These are phyloP conservation scores for Abrus pulchellus DNA, from an alignment of 306 rosid species.

Conservation along the genomic window DNA sequence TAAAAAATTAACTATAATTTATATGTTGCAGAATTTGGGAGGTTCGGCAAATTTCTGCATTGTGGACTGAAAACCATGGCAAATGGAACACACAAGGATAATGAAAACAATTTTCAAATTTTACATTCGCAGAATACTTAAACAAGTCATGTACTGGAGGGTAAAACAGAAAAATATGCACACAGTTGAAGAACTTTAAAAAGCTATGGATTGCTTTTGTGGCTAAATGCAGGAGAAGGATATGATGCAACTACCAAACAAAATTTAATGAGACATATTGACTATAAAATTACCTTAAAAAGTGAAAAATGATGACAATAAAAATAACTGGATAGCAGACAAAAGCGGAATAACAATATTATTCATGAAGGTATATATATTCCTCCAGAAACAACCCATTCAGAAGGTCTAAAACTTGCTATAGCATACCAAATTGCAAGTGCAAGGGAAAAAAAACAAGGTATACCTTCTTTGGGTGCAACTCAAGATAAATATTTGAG, in stretches of 20 bases:
- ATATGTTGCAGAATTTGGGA: background rate
- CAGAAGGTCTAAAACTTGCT: background rate
- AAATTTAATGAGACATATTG: background rate
- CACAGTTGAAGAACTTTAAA: background rate
- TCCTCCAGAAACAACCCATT: background rate
- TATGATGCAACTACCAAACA: conserved; percentile 3
- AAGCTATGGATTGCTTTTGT: background rate
- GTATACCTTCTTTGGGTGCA: conserved; percentile 92
- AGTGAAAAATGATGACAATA: background rate
- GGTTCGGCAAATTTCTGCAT: background rate
- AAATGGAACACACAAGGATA: conserved; percentile 6
- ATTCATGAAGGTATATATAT: background rate
- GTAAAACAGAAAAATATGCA: background rate
- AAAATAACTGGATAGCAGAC: background rate
- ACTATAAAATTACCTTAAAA: background rate
- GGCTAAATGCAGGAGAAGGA: background rate
- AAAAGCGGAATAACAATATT: conserved; percentile 5
- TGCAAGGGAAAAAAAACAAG: background rate
- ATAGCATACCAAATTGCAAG: background rate
- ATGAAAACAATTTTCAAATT: background rate
- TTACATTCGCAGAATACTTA: background rate
- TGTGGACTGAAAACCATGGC: background rate
- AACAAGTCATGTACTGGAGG: background rate
- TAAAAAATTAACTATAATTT: background rate
- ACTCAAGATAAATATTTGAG: conserved; percentile 83